phyloP scores from a whole-genome alignment of 2,329 filamentous ascomycete species.

The Pseudodiploospora longispora region DNA sequence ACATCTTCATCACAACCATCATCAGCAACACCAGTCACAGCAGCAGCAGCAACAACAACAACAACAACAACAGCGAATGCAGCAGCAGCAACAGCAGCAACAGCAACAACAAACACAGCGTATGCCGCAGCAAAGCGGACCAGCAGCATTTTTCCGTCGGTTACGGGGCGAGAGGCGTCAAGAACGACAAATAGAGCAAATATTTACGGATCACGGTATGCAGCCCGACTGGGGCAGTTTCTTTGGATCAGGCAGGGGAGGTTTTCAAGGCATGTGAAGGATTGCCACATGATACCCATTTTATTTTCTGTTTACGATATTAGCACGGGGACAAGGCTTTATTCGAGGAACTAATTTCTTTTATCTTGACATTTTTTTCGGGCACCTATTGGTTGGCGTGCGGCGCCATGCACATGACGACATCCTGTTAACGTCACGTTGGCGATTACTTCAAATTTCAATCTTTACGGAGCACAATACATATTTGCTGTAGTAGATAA shows the following conservation, averaged over 20 bases:
- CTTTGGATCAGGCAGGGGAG: conserved; percentile 35
- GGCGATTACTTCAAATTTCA: too few relatives aligned
- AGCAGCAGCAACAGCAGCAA: conserved; percentile 15
- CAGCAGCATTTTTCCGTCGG: conserved; percentile 20
- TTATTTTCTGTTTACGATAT: conserved; percentile 22
- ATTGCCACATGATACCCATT: conserved; percentile 31
- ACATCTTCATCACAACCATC: conserved; percentile 22
- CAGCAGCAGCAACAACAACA: conserved; percentile 12
- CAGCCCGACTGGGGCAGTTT: conserved; percentile 39
- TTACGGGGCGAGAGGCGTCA: conserved; percentile 19
- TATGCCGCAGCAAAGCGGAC: conserved; percentile 13
- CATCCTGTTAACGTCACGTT: too few relatives aligned
- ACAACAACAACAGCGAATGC: conserved; percentile 12
- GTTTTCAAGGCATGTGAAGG: conserved; percentile 35
- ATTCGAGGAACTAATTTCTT: background rate
- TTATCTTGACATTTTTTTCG: background rate
- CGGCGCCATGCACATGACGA: too few relatives aligned
- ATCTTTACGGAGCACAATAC: too few relatives aligned
- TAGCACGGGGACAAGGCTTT: conserved; percentile 3
- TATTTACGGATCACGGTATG: conserved; percentile 40
- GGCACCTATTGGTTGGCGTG: background rate
- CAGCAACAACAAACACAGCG: conserved; percentile 21
- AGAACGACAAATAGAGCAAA: conserved; percentile 39
- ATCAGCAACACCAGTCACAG: conserved; percentile 15
- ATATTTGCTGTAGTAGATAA: too few relatives aligned